phyloP scores from a whole-genome alignment of 2,329 filamentous ascomycete genomes.

The Colletotrichum godetiae region DNA sequence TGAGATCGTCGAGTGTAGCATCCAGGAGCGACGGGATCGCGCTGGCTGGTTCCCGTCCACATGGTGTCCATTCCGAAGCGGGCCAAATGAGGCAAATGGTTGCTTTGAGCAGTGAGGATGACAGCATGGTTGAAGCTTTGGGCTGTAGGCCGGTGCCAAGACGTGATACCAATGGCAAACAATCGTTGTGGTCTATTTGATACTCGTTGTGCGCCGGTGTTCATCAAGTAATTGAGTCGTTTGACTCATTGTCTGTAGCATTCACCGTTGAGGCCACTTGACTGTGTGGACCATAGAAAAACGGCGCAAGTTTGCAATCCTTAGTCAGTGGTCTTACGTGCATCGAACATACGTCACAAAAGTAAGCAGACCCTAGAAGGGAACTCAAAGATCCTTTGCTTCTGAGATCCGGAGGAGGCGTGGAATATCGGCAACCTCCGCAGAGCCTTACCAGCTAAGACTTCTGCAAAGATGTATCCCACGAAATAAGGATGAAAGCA shows the following conservation, averaged over 20 bases:
- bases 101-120: not conserved
- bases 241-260: not conserved
- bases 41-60: not conserved
- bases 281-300: not conserved
- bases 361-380: not conserved
- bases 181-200: not conserved
- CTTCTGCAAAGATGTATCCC: not conserved
- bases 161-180: not conserved
- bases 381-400: not conserved
- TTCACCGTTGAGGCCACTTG: not conserved
- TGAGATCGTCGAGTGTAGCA: constrained; percentile 4
- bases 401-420: too few relatives aligned
- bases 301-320: not conserved
- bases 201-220: not conserved
- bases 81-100: not conserved
- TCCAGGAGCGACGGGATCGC: not conserved
- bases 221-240: not conserved
- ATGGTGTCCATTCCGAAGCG: not conserved
- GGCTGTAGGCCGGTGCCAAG: not conserved
- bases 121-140: not conserved
- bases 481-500: not conserved
- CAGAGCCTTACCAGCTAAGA: not conserved
- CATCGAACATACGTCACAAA: not conserved
- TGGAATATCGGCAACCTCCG: not conserved
- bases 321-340: not conserved